Evolutionary conservation across 331 rosid genomes (phyloP).

Genomic region (Prunus yedoensis): DNA sequence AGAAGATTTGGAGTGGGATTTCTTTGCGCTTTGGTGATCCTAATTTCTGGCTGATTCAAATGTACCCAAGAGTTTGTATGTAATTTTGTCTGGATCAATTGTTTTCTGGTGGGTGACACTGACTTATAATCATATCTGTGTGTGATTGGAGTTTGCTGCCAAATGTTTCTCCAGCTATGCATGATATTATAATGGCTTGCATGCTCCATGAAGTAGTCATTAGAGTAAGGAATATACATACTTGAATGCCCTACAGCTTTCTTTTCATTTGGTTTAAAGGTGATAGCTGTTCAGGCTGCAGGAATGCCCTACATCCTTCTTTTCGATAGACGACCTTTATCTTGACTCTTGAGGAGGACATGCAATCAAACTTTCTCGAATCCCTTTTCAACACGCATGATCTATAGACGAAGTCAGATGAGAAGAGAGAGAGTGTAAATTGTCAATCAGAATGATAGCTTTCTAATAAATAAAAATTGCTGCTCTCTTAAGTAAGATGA

Average conservation of each 20-base stretch:
- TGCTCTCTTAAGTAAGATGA: conserved; percentile 14
- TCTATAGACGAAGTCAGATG: background rate
- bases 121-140: no score
- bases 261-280: background rate
- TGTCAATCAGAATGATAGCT: background rate
- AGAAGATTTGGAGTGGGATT: background rate
- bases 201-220: no score
- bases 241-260: no score
- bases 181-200: background rate
- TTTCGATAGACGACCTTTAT: background rate
- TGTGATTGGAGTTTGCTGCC: no score
- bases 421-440: background rate
- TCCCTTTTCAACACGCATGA: background rate
- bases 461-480: conserved; percentile 1
- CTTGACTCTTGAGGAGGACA: background rate
- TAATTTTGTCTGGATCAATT: background rate
- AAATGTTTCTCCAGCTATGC: background rate
- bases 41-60: background rate
- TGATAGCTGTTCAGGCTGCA: background rate
- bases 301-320: background rate
- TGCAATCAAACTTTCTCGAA: conserved; percentile 7
- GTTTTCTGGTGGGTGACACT: no score
- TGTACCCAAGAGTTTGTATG: background rate
- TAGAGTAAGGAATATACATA: no score
- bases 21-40: background rate